These are phyloP conservation scores for Pythium sukuiense DNA, from an alignment of 352 stramenopile species.

Conservation along the genomic window DNA sequence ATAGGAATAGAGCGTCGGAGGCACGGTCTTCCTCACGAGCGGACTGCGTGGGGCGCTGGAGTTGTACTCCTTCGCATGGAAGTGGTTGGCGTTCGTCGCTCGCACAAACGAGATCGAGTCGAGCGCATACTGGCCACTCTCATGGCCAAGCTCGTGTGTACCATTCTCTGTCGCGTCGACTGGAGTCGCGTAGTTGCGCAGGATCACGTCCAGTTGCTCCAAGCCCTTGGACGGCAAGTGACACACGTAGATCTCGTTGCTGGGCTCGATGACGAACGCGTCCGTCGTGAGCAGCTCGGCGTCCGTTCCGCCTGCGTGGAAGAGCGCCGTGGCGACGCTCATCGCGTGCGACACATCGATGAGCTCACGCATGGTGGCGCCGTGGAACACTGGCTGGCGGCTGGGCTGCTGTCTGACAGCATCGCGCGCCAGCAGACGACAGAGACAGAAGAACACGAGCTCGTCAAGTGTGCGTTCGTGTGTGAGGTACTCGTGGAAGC, in stretches of 20 bases:
- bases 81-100: slow-evolving; percentile 57
- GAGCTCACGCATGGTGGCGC: slow-evolving; percentile 53
- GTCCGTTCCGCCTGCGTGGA: slow-evolving; percentile 50
- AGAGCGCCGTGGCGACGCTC: slow-evolving; percentile 43
- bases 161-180: background rate
- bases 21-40: slow-evolving; percentile 29
- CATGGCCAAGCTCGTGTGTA: background rate
- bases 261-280: slow-evolving; percentile 40
- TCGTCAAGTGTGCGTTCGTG: slow-evolving; percentile 53
- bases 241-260: slow-evolving; percentile 54
- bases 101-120: slow-evolving; percentile 19
- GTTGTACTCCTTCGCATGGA: slow-evolving; percentile 60
- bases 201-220: slow-evolving; percentile 53
- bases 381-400: slow-evolving; percentile 53
- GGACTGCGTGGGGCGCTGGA: slow-evolving; percentile 46
- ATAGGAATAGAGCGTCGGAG: background rate
- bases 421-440: slow-evolving; percentile 33
- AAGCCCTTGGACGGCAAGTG: slow-evolving; percentile 53
- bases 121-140: background rate
- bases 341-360: slow-evolving; percentile 47
- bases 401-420: background rate
- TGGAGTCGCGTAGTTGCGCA: slow-evolving; percentile 32
- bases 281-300: slow-evolving; percentile 38
- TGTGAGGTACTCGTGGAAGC: slow-evolving; percentile 57
- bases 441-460: slow-evolving; percentile 62